phyloP scores from a whole-genome alignment of 2,329 filamentous ascomycete genomes.

The Colletotrichum sidae region DNA sequence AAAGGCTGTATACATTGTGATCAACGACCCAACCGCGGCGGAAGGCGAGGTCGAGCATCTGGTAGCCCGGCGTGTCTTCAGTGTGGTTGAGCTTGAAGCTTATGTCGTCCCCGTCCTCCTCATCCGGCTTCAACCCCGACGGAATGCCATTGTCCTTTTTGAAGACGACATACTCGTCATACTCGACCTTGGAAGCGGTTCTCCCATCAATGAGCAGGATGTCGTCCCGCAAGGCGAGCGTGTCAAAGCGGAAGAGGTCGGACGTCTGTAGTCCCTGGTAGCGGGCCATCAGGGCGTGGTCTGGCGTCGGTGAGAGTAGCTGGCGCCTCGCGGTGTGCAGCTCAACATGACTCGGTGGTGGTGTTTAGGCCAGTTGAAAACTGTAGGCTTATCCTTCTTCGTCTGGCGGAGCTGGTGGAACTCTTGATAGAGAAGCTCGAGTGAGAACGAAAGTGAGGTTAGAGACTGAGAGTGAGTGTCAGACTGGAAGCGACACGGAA shows the following conservation, averaged over 20 bases:
- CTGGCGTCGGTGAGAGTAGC: constrained; percentile 11
- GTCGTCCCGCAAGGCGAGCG: constrained; percentile 46
- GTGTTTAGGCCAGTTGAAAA: background rate
- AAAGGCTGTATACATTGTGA: constrained; percentile 41
- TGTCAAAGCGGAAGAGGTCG: constrained; percentile 53
- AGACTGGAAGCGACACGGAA: background rate
- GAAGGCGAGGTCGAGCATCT: constrained; percentile 48
- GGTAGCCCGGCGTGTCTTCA: constrained; percentile 46
- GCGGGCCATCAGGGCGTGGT: constrained; percentile 28
- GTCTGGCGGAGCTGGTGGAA: background rate
- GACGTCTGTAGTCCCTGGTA: constrained; percentile 39
- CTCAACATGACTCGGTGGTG: constrained; percentile 26
- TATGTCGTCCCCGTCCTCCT: constrained; percentile 32
- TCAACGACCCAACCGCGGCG: constrained; percentile 46
- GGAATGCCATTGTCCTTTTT: constrained; percentile 39
- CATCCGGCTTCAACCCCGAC: constrained; percentile 13
- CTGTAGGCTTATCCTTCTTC: background rate
- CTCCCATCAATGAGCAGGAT: constrained; percentile 47
- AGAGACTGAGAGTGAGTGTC: constrained; percentile 1
- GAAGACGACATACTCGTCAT: constrained; percentile 53
- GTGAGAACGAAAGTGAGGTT: constrained; percentile 5
- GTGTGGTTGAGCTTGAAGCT: constrained; percentile 49
- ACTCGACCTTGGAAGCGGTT: constrained; percentile 48
- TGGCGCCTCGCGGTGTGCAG: constrained; percentile 15
- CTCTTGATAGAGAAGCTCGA: constrained; percentile 5